Evolutionary conservation across 2,329 filamentous ascomycete species (phyloP).

Genomic region (Penicillium rolfsii): DNA sequence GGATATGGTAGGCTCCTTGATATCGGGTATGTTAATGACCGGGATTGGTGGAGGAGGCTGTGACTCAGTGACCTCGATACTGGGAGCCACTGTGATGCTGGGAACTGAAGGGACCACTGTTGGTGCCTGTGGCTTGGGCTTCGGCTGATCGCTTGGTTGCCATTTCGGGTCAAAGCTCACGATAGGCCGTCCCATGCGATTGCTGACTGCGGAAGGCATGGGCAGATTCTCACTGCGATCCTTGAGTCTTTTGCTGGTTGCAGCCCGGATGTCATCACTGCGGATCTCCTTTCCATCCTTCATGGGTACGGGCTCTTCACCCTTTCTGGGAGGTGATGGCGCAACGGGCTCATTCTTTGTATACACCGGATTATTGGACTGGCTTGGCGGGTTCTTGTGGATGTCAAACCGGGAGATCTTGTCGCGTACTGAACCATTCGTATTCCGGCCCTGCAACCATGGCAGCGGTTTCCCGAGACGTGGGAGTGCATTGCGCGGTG

Average conservation of each 20-base stretch:
- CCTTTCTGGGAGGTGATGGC: constrained; percentile 27
- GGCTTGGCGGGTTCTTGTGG: constrained; percentile 78
- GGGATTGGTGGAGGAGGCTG: constrained; percentile 38
- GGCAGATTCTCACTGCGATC: constrained; percentile 86
- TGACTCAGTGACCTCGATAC: constrained; percentile 32
- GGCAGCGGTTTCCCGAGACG: constrained; percentile 48
- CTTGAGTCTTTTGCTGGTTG: constrained; percentile 84
- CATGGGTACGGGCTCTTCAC: constrained; percentile 55
- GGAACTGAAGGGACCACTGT: constrained; percentile 51
- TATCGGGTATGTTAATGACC: constrained; percentile 57
- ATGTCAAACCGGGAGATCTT: constrained; percentile 68
- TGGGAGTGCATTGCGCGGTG: constrained; percentile 66
- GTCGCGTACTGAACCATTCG: constrained; percentile 49
- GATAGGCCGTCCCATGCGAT: constrained; percentile 87
- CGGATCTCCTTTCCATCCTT: constrained; percentile 84
- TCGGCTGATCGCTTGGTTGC: constrained; percentile 59
- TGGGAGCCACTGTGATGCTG: constrained; percentile 52
- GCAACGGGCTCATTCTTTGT: constrained; percentile 63
- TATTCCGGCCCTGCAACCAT: constrained; percentile 39
- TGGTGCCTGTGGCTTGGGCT: constrained; percentile 23
- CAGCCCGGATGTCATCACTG: constrained; percentile 82
- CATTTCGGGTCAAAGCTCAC: constrained; percentile 93
- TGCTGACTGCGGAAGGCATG: constrained; percentile 86
- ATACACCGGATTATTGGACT: constrained; percentile 80
- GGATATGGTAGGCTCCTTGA: constrained; percentile 44